Evolutionary conservation across 163 green algal genomes (phyloP), one percentile per base, ranked within the genome.

Genomic region (Chlamydomonas reinhardtii): DNA sequence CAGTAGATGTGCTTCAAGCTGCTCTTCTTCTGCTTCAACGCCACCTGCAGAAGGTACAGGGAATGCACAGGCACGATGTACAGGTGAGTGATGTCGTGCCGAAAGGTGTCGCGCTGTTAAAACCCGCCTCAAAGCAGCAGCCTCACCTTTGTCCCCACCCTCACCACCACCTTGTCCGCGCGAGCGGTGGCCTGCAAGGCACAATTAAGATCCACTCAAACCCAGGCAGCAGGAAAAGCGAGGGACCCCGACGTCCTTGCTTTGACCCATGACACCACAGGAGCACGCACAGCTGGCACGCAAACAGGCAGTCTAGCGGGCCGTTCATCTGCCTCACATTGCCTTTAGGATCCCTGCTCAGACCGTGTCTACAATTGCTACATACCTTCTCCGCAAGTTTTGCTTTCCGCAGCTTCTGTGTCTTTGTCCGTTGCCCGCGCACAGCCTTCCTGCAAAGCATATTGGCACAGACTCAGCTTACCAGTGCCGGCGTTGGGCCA

Each of bases 1-100:
- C 39, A 86, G n/a, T 86, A 86, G 34, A 86, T 86, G 70, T 27
- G 48, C 61, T 86, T 86, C 3, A 80, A n/a, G 17, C 35, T 56
- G 4, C 24, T 73, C 80, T 86, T 86, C 70, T 78, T 86, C 19
- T 73, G 35, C 35, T 79, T 86, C 8, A 73, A 43, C 11, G 69
- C 32, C 31, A 27, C 48, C 66, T 37, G 59, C 22, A 29, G 6
- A 15, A 1, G 59, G 24, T 2, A 11, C 2, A 6, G n/a, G n/a
- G n/a, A n/a, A n/a, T n/a, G n/a, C n/a, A n/a, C n/a, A n/a, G n/a
- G n/a, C n/a, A n/a, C n/a, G n/a, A n/a, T n/a, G n/a, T n/a, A n/a
- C n/a, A n/a, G n/a, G n/a, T n/a, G n/a, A n/a, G n/a, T n/a, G n/a
- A n/a, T n/a, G n/a, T n/a, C n/a, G n/a, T n/a, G n/a, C n/a, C n/a